Evolutionary conservation across 176 grass and related monocot species (phyloP).

Genomic region (Cenchrus americanus): DNA sequence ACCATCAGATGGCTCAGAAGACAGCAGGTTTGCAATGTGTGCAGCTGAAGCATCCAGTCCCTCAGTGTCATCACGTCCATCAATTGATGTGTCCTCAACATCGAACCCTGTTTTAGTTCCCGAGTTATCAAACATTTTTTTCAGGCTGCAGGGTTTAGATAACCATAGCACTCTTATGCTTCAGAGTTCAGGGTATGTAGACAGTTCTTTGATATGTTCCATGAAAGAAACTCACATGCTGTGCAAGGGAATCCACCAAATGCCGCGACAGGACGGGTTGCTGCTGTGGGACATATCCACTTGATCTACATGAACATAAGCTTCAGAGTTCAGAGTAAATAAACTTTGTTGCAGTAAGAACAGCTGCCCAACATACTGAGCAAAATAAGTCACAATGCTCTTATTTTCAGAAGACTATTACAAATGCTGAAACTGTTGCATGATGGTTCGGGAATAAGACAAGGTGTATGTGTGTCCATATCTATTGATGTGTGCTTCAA

Average conservation of each 20-base stretch:
- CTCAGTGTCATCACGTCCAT: constrained; percentile 75
- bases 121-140: background rate
- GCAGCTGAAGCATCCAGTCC: constrained; percentile 85
- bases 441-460: constrained; percentile 32
- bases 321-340: constrained; percentile 35
- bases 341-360: constrained; percentile 34
- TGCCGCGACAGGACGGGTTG: constrained; percentile 70
- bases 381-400: constrained; percentile 35
- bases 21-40: constrained; percentile 86
- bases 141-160: constrained; percentile 29
- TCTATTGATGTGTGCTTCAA: constrained; percentile 31
- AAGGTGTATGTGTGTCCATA: constrained; percentile 29
- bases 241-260: constrained; percentile 95
- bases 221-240: constrained; percentile 66
- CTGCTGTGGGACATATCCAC: constrained; percentile 93
- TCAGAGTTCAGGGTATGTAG: background rate
- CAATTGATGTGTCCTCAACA: constrained; percentile 68
- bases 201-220: background rate
- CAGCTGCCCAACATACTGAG: background rate
- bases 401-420: constrained; percentile 25
- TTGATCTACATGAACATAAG: constrained; percentile 69
- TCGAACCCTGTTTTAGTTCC: constrained; percentile 72
- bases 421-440: constrained; percentile 30
- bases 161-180: background rate
- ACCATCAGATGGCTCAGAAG: constrained; percentile 82